A percentile compares a stretch with the other conserved stretches of the same genome.
phyloP scores from a whole-genome alignment of 345 rosid genomes.

The Arabidopsis suecica region DNA sequence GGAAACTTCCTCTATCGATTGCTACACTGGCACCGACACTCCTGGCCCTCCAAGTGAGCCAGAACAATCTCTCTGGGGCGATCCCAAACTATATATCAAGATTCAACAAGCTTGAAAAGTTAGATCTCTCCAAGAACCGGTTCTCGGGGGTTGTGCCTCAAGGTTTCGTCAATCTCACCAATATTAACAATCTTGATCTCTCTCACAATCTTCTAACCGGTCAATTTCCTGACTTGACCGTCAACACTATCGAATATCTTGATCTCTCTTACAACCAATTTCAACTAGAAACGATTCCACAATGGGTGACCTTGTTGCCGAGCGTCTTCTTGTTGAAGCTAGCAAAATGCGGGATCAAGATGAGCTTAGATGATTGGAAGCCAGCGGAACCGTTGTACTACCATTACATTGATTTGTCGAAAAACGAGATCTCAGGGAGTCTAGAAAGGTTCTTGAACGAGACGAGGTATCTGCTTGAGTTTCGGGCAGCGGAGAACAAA shows the following conservation, averaged over 20 bases:
- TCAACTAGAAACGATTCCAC: conserved; percentile 62
- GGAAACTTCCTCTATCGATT: conserved; percentile 59
- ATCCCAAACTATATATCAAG: conserved; percentile 65
- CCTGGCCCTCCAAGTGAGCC: conserved; percentile 54
- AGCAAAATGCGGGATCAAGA: conserved; percentile 69
- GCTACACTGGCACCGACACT: conserved; percentile 53
- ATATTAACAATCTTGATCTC: conserved; percentile 71
- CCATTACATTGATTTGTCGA: conserved; percentile 67
- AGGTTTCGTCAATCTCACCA: conserved; percentile 63
- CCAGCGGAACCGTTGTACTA: conserved; percentile 67
- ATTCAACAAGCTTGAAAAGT: conserved; percentile 60
- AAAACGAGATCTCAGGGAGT: conserved; percentile 67
- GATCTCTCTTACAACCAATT: conserved; percentile 70
- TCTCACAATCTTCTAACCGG: conserved; percentile 62
- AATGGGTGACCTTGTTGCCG: conserved; percentile 73
- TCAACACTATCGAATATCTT: conserved; percentile 71
- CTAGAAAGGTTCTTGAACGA: conserved; percentile 55
- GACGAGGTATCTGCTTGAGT: conserved; percentile 59
- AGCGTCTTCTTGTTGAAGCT: conserved; percentile 69
- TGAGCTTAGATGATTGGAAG: conserved; percentile 57
- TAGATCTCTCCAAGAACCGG: conserved; percentile 62
- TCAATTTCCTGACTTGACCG: conserved; percentile 68
- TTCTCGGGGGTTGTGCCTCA: conserved; percentile 59
- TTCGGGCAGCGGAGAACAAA: conserved; percentile 58
- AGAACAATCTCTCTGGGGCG: conserved; percentile 57